These are phyloP conservation scores for Clonostachys rosea DNA, from an alignment of 2,329 filamentous ascomycete genomes.

Conservation along the genomic window DNA sequence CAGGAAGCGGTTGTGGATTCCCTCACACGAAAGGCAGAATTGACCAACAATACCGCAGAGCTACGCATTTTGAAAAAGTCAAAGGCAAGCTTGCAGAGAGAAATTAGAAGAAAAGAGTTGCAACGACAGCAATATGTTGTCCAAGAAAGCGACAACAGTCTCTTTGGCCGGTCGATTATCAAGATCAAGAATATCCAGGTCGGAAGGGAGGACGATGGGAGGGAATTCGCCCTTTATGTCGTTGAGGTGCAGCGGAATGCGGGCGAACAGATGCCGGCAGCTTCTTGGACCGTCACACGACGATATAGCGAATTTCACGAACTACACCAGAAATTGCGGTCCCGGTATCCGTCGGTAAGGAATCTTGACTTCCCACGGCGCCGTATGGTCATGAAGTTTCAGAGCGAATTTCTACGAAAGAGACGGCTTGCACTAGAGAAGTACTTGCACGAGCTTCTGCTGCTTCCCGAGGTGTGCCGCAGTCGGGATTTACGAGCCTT, in stretches of 20 bases:
- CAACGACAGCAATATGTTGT: conserved; percentile 96
- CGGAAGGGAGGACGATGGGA: conserved; percentile 84
- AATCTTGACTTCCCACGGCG: conserved; percentile 88
- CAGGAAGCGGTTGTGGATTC: conserved; percentile 92
- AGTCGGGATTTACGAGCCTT: conserved; percentile 90
- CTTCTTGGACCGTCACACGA: conserved; percentile 86
- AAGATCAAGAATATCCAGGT: conserved; percentile 92
- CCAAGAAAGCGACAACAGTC: conserved; percentile 95
- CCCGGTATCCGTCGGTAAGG: conserved; percentile 81
- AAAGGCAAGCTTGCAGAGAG: conserved; percentile 85
- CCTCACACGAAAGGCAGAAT: conserved; percentile 85
- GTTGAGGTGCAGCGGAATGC: conserved; percentile 88
- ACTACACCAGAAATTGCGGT: conserved; percentile 81
- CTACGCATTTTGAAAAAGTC: conserved; percentile 89
- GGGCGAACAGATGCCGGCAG: conserved; percentile 94
- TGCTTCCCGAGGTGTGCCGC: conserved; percentile 88
- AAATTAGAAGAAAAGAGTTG: conserved; percentile 90
- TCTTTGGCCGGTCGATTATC: conserved; percentile 87
- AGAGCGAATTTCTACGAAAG: conserved; percentile 93
- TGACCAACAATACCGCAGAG: conserved; percentile 95
- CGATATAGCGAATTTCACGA: conserved; percentile 97
- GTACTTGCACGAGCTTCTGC: conserved; percentile 77
- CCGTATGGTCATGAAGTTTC: conserved; percentile 92
- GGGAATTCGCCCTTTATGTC: conserved; percentile 90
- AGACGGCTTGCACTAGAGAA: conserved; percentile 77